Base-by-base conservation (phyloP, 2,329 filamentous ascomycete genomes). In the Sclerotinia subarctica region DNA sequence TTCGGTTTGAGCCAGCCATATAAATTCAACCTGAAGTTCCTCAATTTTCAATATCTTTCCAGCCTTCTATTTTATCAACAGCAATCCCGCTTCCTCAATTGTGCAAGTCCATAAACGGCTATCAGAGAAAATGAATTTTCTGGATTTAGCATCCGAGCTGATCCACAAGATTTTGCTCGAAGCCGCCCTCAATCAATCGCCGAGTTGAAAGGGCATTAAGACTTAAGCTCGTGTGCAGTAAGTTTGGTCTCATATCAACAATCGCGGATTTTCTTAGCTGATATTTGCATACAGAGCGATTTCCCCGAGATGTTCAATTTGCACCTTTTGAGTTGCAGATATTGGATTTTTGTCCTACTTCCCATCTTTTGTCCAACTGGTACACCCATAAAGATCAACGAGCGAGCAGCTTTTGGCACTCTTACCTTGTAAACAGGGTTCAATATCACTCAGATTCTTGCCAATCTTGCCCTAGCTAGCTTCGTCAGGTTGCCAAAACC, bases 351-450 rank as follows among this genome's bases (percentile, higher is more conserved):
- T 21, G 2, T 24, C 1, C 1, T 10, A n/a, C 35, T 10, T 4
- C 4, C 2, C 0, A 1, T 5, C 0, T 5, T 44, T n/a, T 56
- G 0, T 2, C 0, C 26, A 0, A 3, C 5, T 32, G 24, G 24
- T 0, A 44, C 5, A 6, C 32, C 3, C 3, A 46, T 17, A 46
- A 29, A 10, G 3, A 46, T 35, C 35, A 3, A 11, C 11, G 49
- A 15, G 11, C 3, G 6, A 17, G 19, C n/a, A 54, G n/a, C 8
- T 54, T 44, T 29, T 64, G 49, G 35, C 19, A 64, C 42, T 26
- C 24, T 2, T 64, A 64, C 15, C 62, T 64, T 1, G 35, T 44
- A 17, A 17, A 29, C 49, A 32, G 38, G 17, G 62, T 32, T 3
- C 35, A 52, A 4, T 5, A n/a, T 53, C 29, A 32, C 7, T 54